Evolutionary conservation across 2,329 filamentous ascomycete species (phyloP).

Genomic region (Emydomyces testavorans): DNA sequence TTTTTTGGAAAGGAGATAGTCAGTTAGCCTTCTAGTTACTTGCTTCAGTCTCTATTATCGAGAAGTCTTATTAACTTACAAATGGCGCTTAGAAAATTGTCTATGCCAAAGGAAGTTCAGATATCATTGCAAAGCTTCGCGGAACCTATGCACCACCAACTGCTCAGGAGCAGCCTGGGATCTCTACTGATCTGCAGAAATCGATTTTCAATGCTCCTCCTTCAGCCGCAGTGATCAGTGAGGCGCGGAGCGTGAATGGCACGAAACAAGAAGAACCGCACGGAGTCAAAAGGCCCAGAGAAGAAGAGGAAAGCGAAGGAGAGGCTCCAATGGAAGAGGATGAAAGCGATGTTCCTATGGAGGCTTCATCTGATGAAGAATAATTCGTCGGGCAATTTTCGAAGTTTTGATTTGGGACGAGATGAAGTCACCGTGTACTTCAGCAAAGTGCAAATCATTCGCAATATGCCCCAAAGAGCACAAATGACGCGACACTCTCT

Average conservation of each 20-base stretch:
- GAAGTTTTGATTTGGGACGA: not conserved
- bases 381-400: constrained; percentile 23
- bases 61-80: not conserved
- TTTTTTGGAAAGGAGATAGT: constrained; percentile 82
- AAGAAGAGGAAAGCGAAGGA: constrained; percentile 43
- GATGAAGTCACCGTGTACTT: not conserved
- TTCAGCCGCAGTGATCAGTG: constrained; percentile 32
- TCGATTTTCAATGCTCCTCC: constrained; percentile 62
- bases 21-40: constrained; percentile 31
- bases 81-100: constrained; percentile 57
- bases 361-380: constrained; percentile 64
- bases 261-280: constrained; percentile 43
- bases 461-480: not conserved
- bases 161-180: constrained; percentile 41
- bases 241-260: constrained; percentile 37
- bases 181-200: constrained; percentile 63
- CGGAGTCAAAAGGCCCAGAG: constrained; percentile 57
- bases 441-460: not conserved
- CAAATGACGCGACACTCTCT: not conserved
- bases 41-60: not conserved
- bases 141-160: constrained; percentile 65
- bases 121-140: constrained; percentile 80
- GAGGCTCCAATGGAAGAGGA: constrained; percentile 35
- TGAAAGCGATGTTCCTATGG: constrained; percentile 57
- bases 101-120: constrained; percentile 81